Percentiles rank a stretch among this genome's conserved stretches.
Evolutionary conservation across 176 grass and related monocot species (phyloP).

Genomic region (Pharus latifolius): DNA sequence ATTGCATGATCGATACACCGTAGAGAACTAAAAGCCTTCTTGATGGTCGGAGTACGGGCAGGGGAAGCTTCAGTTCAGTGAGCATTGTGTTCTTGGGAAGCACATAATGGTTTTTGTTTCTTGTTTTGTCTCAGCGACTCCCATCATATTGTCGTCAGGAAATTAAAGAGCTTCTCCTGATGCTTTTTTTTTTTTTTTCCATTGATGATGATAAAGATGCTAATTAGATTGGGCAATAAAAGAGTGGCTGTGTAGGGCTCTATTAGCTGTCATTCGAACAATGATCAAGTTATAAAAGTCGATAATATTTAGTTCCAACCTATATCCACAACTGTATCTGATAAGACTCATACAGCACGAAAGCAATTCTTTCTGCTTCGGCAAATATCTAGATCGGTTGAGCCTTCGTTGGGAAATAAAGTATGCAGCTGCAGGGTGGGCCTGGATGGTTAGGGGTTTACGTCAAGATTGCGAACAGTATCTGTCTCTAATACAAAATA

Average conservation of each 20-base stretch:
- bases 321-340: background rate
- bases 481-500: no score
- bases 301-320: background rate
- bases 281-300: background rate
- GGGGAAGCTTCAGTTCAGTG: no score
- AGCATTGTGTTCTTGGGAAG: no score
- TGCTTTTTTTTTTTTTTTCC: no score
- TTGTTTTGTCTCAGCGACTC: background rate
- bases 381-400: background rate
- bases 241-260: conserved; percentile 18
- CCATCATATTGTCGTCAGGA: background rate
- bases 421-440: no score
- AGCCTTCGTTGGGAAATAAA: background rate
- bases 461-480: background rate
- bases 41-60: no score
- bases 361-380: background rate
- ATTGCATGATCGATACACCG: no score
- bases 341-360: background rate
- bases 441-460: background rate
- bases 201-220: no score
- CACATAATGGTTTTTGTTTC: no score
- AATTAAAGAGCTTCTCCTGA: background rate
- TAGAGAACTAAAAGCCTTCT: no score
- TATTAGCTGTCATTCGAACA: background rate
- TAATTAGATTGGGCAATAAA: no score